Base-by-base conservation (phyloP, 768 basidiomycete species). In the Coprinopsis marcescibilis region DNA sequence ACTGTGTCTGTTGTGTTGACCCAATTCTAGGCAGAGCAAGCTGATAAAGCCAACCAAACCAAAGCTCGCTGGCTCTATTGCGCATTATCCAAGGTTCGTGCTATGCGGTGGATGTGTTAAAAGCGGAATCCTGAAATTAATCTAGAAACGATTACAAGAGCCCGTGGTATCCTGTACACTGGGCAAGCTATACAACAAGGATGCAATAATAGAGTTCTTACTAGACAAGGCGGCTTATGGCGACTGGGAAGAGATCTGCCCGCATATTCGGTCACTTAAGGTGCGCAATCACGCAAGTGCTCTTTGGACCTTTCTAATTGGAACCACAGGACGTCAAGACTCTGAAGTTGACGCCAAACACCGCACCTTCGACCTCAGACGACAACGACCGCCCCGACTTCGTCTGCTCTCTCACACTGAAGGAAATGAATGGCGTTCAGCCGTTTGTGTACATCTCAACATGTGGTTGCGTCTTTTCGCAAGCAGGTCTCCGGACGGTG, bases 101-200 rank as follows among this genome's bases (percentile, higher is more conserved):
- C 10, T 14, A 7, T 38, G 20, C 4, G 15, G 7, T 12, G 11
- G 4, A 27, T 24, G 15, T n/a, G 17, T 24, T 10, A 33, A 24
- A 13, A 45, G 17, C 39, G 25, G 6, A 47, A 42, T 10, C 39
- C 15, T 32, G 20, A 2, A 32, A 32, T 8, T 32, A 15, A 2
- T 15, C 29, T 58, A 94, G 91, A 77, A 78, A 45, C 83, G 82
- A n/a, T 73, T 98, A 1, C 81, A 84, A 57, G 83, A 89, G 49
- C 96, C 96, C 0, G 72, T 97, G 4, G 96, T 97, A 0, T 84
- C 93, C 0, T 95, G 92, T 65, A 83, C 83, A 0, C 74, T 97
- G 0, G 96, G 96, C 10, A 95, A 94, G 63, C 70, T 99, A 0
- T 98, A 97, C 62, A 99, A 97, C 67, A 96, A 95, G 60, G 95